Conservation (phyloP, 2,329 filamentous ascomycete genomes). For the Juglanconis juglandina region DNA sequence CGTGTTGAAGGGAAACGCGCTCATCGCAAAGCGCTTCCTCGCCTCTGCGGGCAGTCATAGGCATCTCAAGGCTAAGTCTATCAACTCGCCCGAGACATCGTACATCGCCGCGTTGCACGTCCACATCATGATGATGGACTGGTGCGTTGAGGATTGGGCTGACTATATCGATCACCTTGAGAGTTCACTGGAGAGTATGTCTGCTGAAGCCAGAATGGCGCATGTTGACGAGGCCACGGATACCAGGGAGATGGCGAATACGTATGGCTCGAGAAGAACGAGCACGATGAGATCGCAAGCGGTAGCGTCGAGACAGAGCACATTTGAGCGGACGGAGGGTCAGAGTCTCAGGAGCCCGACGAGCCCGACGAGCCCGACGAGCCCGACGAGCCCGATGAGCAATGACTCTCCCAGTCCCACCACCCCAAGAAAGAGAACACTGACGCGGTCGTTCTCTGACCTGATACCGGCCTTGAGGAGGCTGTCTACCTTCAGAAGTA, state of each 20-base stretch:
- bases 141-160: not conserved
- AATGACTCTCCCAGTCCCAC: not conserved
- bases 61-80: not conserved
- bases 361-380: not conserved
- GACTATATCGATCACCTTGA: not conserved
- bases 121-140: not conserved
- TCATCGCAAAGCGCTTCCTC: not conserved
- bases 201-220: not conserved
- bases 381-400: not conserved
- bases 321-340: not conserved
- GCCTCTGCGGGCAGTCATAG: not conserved
- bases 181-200: not conserved
- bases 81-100: not conserved
- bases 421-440: not conserved
- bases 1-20: slow-evolving; percentile 2
- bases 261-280: not conserved
- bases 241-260: not conserved
- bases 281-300: not conserved
- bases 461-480: not conserved
- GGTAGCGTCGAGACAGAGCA: not conserved
- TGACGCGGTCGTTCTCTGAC: not conserved
- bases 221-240: not conserved
- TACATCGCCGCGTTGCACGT: not conserved
- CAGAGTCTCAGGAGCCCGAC: not conserved
- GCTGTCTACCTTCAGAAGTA: not conserved